phyloP scores from a whole-genome alignment of 805 yeast species.

The Wickerhamomyces tratensis region DNA sequence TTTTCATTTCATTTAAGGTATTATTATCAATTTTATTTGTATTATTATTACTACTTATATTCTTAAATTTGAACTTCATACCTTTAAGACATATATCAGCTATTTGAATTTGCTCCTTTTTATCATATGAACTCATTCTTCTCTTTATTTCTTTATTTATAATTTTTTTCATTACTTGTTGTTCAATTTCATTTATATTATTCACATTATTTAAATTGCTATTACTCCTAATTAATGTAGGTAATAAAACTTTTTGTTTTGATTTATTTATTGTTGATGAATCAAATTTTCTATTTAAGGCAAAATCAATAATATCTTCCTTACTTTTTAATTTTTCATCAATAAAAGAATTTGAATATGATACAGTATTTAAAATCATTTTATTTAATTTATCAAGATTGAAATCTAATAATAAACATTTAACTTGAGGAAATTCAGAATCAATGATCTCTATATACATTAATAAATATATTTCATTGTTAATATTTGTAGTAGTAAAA shows the following conservation, averaged over 20 bases:
- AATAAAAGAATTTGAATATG: conserved; percentile 4
- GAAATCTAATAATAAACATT: conserved; percentile 12
- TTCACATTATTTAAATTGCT: too few relatives aligned
- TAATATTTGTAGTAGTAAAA: too few relatives aligned
- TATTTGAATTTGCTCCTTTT: conserved; percentile 11
- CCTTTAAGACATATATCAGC: conserved; percentile 14
- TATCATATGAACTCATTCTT: conserved; percentile 6
- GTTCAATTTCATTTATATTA: neutral
- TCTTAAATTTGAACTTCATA: too few relatives aligned
- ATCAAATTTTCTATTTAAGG: conserved; percentile 7
- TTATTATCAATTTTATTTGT: too few relatives aligned
- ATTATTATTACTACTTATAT: too few relatives aligned
- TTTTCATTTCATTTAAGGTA: too few relatives aligned
- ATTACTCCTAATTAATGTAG: too few relatives aligned
- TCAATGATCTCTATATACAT: conserved; percentile 11
- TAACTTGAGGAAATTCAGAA: conserved; percentile 3
- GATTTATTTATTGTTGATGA: too few relatives aligned
- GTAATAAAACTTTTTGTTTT: too few relatives aligned
- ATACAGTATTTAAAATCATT: conserved; percentile 1
- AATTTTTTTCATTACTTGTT: conserved; percentile 9
- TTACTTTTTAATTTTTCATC: conserved; percentile 11
- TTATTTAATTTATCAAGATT: conserved; percentile 3
- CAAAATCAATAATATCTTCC: conserved; percentile 16
- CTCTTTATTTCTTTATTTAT: conserved; percentile 9
- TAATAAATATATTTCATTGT: conserved; percentile 7